Evolutionary conservation across 495 filamentous ascomycete genomes (phyloP).

Genomic region (Xylaria telfairii): DNA sequence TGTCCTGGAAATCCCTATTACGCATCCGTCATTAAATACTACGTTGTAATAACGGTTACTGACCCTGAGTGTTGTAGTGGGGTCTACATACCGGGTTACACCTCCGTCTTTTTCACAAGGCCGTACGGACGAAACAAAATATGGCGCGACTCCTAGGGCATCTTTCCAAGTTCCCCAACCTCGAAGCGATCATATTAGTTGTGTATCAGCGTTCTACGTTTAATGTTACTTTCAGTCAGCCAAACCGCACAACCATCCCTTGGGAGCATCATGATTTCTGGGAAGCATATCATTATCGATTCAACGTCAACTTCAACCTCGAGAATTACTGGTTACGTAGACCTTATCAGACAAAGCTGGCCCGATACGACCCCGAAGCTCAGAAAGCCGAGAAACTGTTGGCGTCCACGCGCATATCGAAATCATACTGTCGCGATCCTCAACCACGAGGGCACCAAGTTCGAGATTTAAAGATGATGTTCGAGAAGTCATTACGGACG

Average conservation of each 20-base stretch:
- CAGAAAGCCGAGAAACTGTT: slow-evolving; percentile 35
- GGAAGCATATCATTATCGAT: slow-evolving; percentile 58
- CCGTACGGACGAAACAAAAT: slow-evolving; percentile 53
- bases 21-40: not conserved
- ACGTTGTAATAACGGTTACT: not conserved
- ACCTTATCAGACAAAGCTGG: slow-evolving; percentile 51
- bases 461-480: slow-evolving; percentile 37
- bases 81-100: slow-evolving; percentile 54
- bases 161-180: slow-evolving; percentile 50
- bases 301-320: slow-evolving; percentile 56
- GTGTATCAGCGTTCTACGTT: slow-evolving; percentile 57
- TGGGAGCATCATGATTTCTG: slow-evolving; percentile 42
- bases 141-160: slow-evolving; percentile 51
- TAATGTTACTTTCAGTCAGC: slow-evolving; percentile 46
- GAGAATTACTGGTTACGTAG: slow-evolving; percentile 50
- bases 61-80: slow-evolving; percentile 30
- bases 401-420: slow-evolving; percentile 26
- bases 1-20: not conserved
- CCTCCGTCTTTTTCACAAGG: slow-evolving; percentile 51
- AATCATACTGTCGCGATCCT: slow-evolving; percentile 33
- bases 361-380: slow-evolving; percentile 49
- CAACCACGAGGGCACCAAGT: slow-evolving; percentile 36
- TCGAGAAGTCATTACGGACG: slow-evolving; percentile 36
- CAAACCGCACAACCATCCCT: slow-evolving; percentile 27
- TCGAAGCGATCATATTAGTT: slow-evolving; percentile 51